Percentiles rank a stretch among this genome's conserved stretches.
These are phyloP conservation scores for Phytophthora nicotianae DNA, from an alignment of 352 stramenopile species.

Conservation along the genomic window DNA sequence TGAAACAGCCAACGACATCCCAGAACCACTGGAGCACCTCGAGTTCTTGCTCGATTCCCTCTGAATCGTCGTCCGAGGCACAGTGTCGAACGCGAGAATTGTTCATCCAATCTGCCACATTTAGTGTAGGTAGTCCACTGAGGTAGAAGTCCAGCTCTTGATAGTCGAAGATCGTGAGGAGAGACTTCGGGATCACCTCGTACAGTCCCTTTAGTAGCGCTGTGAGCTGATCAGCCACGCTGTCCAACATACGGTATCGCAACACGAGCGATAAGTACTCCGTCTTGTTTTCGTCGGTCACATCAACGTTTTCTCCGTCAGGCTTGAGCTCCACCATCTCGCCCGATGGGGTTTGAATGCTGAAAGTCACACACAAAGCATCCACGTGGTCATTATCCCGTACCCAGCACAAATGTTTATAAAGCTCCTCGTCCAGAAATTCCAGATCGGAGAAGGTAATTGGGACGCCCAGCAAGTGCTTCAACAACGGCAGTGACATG, in stretches of 20 bases:
- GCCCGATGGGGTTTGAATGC: constrained; percentile 60
- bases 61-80: constrained; percentile 49
- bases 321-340: constrained; percentile 91
- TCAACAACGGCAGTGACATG: constrained; percentile 91
- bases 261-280: constrained; percentile 95
- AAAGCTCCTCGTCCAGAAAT: constrained; percentile 83
- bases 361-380: constrained; percentile 78
- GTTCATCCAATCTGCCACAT: constrained; percentile 88
- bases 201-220: constrained; percentile 93
- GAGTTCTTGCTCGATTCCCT: constrained; percentile 57
- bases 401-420: constrained; percentile 75
- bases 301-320: constrained; percentile 87
- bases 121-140: constrained; percentile 80
- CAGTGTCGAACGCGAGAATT: constrained; percentile 70
- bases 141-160: constrained; percentile 97
- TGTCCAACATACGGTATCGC: constrained; percentile 93
- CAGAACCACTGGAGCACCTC: constrained; percentile 92
- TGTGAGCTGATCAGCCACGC: constrained; percentile 89
- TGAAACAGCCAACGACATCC: constrained; percentile 85
- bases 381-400: constrained; percentile 77
- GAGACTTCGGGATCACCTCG: constrained; percentile 89
- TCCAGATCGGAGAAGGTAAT: constrained; percentile 89
- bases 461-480: constrained; percentile 81
- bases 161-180: constrained; percentile 92
- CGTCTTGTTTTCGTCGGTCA: constrained; percentile 95